Conservation (phyloP, 257 asterid genomes). For the Nicotiana obtusifolia region DNA sequence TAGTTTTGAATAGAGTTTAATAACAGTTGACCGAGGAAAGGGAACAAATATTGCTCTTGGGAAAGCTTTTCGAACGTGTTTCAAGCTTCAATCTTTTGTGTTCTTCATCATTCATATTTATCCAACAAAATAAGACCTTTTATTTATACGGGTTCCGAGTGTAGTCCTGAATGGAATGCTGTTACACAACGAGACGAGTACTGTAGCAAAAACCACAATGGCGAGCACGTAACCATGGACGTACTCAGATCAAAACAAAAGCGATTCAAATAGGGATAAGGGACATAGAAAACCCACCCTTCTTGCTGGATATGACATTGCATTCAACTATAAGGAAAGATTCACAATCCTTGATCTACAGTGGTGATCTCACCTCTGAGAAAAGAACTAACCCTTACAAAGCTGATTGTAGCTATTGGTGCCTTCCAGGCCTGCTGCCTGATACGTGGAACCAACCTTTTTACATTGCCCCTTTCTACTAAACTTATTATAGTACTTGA, state of each 20-base stretch:
- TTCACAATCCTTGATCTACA: conserved; percentile 91
- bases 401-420: conserved; percentile 97
- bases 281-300: conserved; percentile 68
- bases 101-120: too few species aligned
- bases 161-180: conserved; percentile 55
- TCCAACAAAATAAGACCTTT: too few species aligned
- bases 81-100: too few species aligned
- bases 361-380: conserved; percentile 65
- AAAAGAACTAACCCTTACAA: conserved; percentile 80
- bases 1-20: too few species aligned
- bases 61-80: too few species aligned
- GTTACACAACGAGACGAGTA: conserved; percentile 83
- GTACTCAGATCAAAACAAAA: conserved; percentile 58
- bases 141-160: too few species aligned
- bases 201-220: conserved; percentile 42
- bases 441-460: conserved; percentile 95
- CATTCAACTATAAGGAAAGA: conserved; percentile 87
- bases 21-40: too few species aligned
- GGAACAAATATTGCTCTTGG: too few species aligned
- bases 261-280: conserved; percentile 43
- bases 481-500: background rate
- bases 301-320: conserved; percentile 70
- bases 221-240: conserved; percentile 38
- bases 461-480: conserved; percentile 58
- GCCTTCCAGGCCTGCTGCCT: conserved; percentile 82